Percentiles rank a stretch among this genome's conserved stretches.
phyloP scores from a whole-genome alignment of 148 eudicot genomes.

The Vaccinium darrowii region DNA sequence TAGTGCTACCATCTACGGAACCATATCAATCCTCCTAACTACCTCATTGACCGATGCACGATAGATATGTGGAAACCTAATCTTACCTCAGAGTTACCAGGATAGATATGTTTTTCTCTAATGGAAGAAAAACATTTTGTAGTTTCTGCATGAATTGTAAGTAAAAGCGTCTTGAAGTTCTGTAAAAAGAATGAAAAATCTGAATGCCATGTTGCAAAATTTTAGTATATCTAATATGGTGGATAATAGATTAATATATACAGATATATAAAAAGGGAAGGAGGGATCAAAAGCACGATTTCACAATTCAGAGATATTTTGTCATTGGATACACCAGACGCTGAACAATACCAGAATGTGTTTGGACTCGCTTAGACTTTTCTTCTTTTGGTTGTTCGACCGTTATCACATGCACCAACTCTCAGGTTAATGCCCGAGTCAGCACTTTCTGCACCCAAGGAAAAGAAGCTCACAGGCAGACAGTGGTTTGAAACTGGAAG shows the following conservation, averaged over 20 bases:
- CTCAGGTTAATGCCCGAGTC: slow-evolving; percentile 91
- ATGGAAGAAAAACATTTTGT: neutral
- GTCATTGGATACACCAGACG: neutral
- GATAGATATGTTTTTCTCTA: too few relatives aligned
- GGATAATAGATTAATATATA: neutral
- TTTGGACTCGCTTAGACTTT: neutral
- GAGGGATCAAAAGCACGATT: neutral
- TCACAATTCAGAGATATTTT: neutral
- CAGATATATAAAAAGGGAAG: too few relatives aligned
- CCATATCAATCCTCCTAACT: neutral
- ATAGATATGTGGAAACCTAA: neutral
- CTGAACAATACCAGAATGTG: neutral
- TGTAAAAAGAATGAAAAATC: neutral
- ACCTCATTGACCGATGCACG: neutral
- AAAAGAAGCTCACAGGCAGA: slow-evolving; percentile 82
- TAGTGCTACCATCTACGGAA: neutral
- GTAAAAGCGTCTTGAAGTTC: neutral
- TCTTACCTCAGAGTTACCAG: neutral
- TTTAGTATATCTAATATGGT: neutral
- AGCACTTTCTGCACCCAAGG: slow-evolving; percentile 76
- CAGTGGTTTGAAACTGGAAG: slow-evolving; percentile 97
- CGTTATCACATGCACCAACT: neutral
- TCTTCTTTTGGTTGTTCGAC: slow-evolving; percentile 10
- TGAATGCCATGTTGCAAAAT: neutral
- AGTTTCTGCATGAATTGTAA: neutral